Evolutionary conservation across 106 monocot genomes (phyloP), one percentile per base, ranked within the genome.

Genomic region (Iris macrosiphon): DNA sequence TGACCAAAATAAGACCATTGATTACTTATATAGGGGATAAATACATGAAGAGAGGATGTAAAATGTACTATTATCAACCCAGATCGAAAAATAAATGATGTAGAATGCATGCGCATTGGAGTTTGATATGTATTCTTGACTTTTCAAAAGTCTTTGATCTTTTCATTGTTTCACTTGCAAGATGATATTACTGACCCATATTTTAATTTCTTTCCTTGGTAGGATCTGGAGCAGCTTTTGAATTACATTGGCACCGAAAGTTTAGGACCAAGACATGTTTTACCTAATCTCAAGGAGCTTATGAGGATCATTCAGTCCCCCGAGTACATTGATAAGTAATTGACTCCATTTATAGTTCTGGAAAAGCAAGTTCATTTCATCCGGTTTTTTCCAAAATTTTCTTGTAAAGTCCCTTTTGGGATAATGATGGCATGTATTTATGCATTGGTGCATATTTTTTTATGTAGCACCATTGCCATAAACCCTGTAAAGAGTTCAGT

Each of bases 221-320:
- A 91, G 90, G 91, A 99, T 67, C 56, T 87, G 45, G 91, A 91
- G 75, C 87, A 87, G 70, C 65, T 99, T 61, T 53, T 99, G 49
- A 81, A 99, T 62, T 78, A 57, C 73, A 51, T 91, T 37, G 91
- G 87, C 21, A 77, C 64, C 11, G 72, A 91, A 52, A 99, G 91
- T 52, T 55, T 84, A 77, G 98, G 98, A 17, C 91, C 90, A 19
- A 60, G 83, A 31, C 83, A 91, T 56, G 54, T 91, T 39, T 72
- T 99, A 40, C 70, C 80, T 28, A 99, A 99, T 52, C 59, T 99
- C 57, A 83, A 68, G 63, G 80, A 87, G 58, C 78, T 99, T 44
- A 53, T 72, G 48, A 64, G 63, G 26, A 87, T 91, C 22, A 61
- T 91, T 63, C 78, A 42, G 40, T 75, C 87, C 12, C 31, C 40